These are phyloP conservation scores for Trichoderma breve DNA, from an alignment of 2,329 filamentous ascomycete genomes.

Conservation along the genomic window DNA sequence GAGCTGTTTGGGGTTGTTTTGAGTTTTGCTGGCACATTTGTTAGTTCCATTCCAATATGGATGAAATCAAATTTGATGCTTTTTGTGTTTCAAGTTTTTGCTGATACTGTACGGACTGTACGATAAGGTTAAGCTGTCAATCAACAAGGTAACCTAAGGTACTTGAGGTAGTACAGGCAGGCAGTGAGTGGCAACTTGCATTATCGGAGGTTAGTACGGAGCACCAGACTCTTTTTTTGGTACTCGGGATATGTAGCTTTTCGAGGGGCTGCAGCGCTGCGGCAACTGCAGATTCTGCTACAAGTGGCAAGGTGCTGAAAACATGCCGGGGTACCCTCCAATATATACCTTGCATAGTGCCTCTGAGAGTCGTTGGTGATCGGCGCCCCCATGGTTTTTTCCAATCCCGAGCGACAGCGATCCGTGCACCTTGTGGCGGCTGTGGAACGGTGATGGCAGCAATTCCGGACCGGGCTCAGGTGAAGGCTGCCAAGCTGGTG, in stretches of 20 bases:
- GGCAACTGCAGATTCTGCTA: neutral
- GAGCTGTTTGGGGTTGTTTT: neutral
- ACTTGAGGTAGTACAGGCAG: neutral
- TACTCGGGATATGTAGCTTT: neutral
- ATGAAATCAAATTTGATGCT: too few relatives aligned
- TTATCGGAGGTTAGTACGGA: neutral
- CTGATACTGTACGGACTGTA: neutral
- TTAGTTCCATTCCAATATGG: neutral
- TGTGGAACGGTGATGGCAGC: slow-evolving; percentile 16
- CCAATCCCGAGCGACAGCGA: neutral
- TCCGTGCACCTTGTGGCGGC: neutral
- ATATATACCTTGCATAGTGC: neutral
- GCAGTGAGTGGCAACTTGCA: neutral
- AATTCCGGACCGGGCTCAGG: neutral
- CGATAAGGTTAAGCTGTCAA: neutral
- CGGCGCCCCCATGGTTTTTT: slow-evolving; percentile 11
- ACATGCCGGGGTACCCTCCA: neutral
- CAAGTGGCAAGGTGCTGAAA: neutral
- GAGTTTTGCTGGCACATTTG: neutral
- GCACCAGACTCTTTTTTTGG: neutral
- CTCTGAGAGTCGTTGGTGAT: slow-evolving; percentile 2
- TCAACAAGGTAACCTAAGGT: too few relatives aligned
- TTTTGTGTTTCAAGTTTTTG: neutral
- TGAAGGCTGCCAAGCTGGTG: slow-evolving; percentile 11
- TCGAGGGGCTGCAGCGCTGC: neutral